Evolutionary conservation across 345 rosid genomes (phyloP), one percentile per base, ranked within the genome.

Genomic region (Eucalyptus shirleyi): DNA sequence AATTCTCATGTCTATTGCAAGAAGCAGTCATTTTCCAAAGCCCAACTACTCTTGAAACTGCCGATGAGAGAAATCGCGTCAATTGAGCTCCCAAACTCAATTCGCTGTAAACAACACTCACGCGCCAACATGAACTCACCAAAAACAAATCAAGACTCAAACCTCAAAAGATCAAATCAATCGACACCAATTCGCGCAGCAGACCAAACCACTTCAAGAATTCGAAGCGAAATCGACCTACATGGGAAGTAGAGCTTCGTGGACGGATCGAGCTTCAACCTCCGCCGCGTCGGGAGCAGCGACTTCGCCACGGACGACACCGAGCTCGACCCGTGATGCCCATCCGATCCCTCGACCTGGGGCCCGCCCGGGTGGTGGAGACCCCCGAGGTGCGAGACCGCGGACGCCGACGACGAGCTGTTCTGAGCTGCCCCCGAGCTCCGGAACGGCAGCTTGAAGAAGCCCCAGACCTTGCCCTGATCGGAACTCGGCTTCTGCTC

Each of bases 191-290:
- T 37, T 12, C 42, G 47, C 85, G 24, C 83, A 77, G 85, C 24
- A 77, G 85, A 21, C 47, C 85, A 77, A 77, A 77, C 47, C 24
- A 77, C 47, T 21, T 37, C 30, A 23, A 40, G 85, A 37, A 77
- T 77, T 77, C 85, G 42, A 21, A 77, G 47, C 4, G 59, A 9
- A 44, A 85, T 88, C 56, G 45, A 90, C 96, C 89, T 91, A 97
- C 99, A 96, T 56, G 99, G 99, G 88, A 98, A 98, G 88, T 96
- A 97, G 88, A 98, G 98, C 92, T 97, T 96, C 83, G 91, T 91
- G 15, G 98, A 81, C 8, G 99, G 99, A 94, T 98, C 99, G 86
- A 98, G 99, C 94, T 96, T 96, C 90, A 97, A 97, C 45, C 98
- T 92, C 60, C 98, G 97, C 45, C 98, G 95, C 1, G 94, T 89